phyloP scores from a whole-genome alignment of 2,329 filamentous ascomycete genomes.

The Colletotrichum phormii region DNA sequence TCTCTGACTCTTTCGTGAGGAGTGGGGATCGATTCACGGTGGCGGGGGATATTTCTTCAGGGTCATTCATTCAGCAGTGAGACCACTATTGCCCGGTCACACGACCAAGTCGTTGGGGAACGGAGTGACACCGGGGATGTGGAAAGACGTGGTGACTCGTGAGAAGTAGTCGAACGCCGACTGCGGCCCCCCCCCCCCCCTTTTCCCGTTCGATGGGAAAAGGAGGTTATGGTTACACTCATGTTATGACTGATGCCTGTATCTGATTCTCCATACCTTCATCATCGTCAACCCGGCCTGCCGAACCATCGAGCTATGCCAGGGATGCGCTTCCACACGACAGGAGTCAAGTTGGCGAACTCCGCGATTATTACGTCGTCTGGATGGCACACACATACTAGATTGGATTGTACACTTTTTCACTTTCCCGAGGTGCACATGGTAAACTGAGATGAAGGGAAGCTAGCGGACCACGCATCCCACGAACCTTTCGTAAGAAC shows the following conservation, averaged over 20 bases:
- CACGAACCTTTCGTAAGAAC: not conserved
- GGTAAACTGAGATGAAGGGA: not conserved
- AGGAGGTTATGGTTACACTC: not conserved
- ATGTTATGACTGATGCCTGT: not conserved
- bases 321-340: not conserved
- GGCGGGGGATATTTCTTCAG: not conserved
- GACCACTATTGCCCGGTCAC: conserved; percentile 10
- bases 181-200: not conserved
- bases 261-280: not conserved
- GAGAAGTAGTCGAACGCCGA: not conserved
- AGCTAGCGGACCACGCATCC: not conserved
- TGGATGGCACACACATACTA: not conserved
- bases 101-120: conserved; percentile 15
- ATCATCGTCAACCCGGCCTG: not conserved
- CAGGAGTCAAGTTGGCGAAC: not conserved
- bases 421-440: too few relatives aligned
- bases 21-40: not conserved
- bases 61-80: conserved; percentile 1
- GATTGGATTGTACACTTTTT: not conserved
- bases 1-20: not conserved
- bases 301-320: not conserved
- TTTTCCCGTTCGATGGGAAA: not conserved
- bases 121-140: not conserved
- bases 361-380: not conserved
- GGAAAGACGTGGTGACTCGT: not conserved